Evolutionary conservation across 2,329 filamentous ascomycete genomes (phyloP), one percentile per base, ranked within the genome.

Genomic region (Didymella sp.): DNA sequence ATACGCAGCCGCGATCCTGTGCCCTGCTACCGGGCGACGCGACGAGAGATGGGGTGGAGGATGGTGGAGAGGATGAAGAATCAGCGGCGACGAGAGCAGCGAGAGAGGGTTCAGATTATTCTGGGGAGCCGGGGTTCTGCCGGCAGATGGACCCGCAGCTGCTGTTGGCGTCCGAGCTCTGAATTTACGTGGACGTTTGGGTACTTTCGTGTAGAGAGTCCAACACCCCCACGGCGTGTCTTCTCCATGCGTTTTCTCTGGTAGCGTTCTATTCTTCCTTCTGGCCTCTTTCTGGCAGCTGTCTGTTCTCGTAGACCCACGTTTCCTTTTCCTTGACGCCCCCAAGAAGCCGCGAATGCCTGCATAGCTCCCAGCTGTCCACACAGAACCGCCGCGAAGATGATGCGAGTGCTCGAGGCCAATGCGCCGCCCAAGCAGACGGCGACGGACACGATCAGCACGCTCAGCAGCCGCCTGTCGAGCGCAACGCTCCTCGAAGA

Each of bases 401-500:
- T 82, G 70, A 78, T 84, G 66, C 80, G 77, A 28, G 85, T 87
- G 70, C 83, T 87, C 68, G 84, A 87, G 75, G 84, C 84, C 68
- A 85, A 89, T 78, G 90, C 92, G 72, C 95, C 95, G 69, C 92
- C 92, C 74, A 95, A 96, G 83, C 95, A 99, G 84, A 96, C 92
- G 71, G 95, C 94, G 68, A 89, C 91, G 73, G 92, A 96, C 74
- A 97, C 95, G 38, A 99, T 99, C 76, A 90, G 89, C 60, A 90
- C 93, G 38, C 83, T 98, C 59, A 96, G 92, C 77, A 89, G 88
- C 70, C 90, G 95, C 53, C 85, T 99, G 35, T 87, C 89, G 73
- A 96, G 91, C 65, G 92, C 93, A 41, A 97, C 92, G 1, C 84
- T 99, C 15, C 85, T 99, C 37, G 95, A 99, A 79, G 96, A 99